Percentiles rank a stretch among this genome's conserved stretches.
phyloP scores from a whole-genome alignment of 176 grass and related monocot species.

The Musa acuminata region DNA sequence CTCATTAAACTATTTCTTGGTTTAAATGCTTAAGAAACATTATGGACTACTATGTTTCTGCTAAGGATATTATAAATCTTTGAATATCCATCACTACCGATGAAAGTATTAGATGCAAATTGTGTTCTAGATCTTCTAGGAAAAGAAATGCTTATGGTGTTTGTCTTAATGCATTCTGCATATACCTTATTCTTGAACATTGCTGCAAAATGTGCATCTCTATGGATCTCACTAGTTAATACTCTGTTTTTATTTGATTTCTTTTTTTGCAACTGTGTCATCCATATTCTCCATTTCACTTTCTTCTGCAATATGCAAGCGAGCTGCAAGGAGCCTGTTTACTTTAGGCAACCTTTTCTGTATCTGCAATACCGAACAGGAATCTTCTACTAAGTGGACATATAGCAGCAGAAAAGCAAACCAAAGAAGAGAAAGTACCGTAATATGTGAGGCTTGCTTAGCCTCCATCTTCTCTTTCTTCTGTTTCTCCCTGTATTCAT shows the following conservation, averaged over 20 bases:
- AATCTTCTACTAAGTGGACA: not conserved
- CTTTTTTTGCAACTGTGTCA: constrained; percentile 41
- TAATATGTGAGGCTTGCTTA: constrained; percentile 52
- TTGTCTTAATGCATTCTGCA: not conserved
- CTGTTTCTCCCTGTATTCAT: constrained; percentile 37
- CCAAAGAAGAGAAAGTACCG: constrained; percentile 31
- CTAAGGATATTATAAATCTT: no score
- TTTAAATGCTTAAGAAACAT: no score
- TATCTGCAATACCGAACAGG: constrained; percentile 33
- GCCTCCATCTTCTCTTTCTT: constrained; percentile 58
- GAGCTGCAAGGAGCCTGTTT: constrained; percentile 52
- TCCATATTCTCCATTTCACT: constrained; percentile 41
- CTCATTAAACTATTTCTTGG: no score
- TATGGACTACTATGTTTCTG: no score
- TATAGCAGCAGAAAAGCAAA: not conserved
- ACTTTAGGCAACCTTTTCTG: constrained; percentile 61
- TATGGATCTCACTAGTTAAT: constrained; percentile 27
- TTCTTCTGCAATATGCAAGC: constrained; percentile 32
- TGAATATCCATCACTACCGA: no score
- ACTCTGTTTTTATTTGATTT: constrained; percentile 42
- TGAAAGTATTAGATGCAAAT: no score
- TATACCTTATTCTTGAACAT: constrained; percentile 68
- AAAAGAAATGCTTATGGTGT: not conserved
- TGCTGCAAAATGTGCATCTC: constrained; percentile 47
- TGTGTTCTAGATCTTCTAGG: no score